These are phyloP conservation scores for Parsonsia alboflavescens DNA, from an alignment of 257 asterid genomes.

Conservation along the genomic window DNA sequence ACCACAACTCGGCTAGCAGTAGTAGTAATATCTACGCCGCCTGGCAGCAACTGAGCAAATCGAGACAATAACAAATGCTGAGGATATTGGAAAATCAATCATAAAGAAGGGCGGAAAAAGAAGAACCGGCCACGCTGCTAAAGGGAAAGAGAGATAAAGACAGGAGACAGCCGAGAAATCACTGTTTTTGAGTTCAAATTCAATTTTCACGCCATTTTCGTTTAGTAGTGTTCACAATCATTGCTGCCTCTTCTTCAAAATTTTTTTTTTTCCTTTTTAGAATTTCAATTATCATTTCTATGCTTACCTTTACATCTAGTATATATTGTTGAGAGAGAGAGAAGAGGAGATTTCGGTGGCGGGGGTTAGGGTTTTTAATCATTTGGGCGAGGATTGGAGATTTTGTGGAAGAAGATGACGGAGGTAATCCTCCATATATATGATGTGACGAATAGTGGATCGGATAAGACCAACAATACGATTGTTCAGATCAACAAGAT, in stretches of 20 bases:
- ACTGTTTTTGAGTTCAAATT: background rate
- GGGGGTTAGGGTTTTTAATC: conserved; percentile 27
- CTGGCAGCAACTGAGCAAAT: background rate
- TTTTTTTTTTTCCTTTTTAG: background rate
- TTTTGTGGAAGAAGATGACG: conserved; percentile 31
- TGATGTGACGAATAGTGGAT: conserved; percentile 91
- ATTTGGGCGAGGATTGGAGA: background rate
- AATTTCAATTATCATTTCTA: background rate
- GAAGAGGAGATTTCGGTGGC: background rate
- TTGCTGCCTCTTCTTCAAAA: background rate
- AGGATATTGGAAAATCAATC: background rate
- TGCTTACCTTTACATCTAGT: too few species aligned
- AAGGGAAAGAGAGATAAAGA: background rate
- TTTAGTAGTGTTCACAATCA: background rate
- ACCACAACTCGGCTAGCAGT: too few species aligned
- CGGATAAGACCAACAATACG: conserved; percentile 84
- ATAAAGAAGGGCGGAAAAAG: too few species aligned
- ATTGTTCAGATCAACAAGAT: conserved; percentile 91
- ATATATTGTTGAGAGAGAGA: background rate
- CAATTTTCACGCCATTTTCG: conserved; percentile 1
- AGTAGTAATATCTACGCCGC: background rate
- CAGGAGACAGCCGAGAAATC: background rate
- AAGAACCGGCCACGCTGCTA: background rate
- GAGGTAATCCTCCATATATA: conserved; percentile 88
- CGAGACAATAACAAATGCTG: background rate